These are phyloP conservation scores for Ogataea corticis DNA, from an alignment of 805 yeast species.

Conservation along the genomic window DNA sequence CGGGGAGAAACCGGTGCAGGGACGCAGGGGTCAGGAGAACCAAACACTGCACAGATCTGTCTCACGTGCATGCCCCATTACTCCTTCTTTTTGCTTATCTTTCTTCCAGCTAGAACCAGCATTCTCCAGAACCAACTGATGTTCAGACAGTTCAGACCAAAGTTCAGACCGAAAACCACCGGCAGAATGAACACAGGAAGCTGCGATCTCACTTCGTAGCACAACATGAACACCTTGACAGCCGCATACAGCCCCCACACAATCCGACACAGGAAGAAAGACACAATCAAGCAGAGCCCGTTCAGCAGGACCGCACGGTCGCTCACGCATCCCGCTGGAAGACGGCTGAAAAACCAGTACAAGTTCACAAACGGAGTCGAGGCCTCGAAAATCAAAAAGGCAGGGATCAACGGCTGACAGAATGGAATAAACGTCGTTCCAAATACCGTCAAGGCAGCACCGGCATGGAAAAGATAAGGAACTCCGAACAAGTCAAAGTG, in stretches of 20 bases:
- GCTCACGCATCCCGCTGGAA: conserved; percentile 69
- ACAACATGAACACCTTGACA: conserved; percentile 46
- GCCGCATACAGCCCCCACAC: conserved; percentile 87
- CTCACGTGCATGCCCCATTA: background rate
- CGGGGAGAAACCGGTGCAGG: no score
- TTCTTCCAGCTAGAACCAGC: conserved; percentile 70
- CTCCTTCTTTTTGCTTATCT: conserved; percentile 27
- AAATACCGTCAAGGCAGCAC: conserved; percentile 78
- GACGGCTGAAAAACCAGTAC: conserved; percentile 85
- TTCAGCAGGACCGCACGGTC: conserved; percentile 56
- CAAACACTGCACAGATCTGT: background rate
- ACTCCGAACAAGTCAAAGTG: conserved; percentile 72
- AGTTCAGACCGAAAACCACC: conserved; percentile 55
- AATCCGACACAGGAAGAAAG: conserved; percentile 78
- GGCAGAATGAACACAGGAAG: conserved; percentile 50
- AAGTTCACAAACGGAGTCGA: conserved; percentile 94
- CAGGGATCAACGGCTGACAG: conserved; percentile 78
- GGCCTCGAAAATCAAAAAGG: conserved; percentile 80
- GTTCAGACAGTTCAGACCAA: conserved; percentile 67
- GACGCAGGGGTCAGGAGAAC: no score
- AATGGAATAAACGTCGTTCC: conserved; percentile 64
- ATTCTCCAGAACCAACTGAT: conserved; percentile 87
- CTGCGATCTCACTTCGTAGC: conserved; percentile 41
- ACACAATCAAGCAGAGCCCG: conserved; percentile 65
- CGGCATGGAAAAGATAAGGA: conserved; percentile 81